Base-by-base conservation (phyloP, 139 green algal species). In the Nannochloris sp. region DNA sequence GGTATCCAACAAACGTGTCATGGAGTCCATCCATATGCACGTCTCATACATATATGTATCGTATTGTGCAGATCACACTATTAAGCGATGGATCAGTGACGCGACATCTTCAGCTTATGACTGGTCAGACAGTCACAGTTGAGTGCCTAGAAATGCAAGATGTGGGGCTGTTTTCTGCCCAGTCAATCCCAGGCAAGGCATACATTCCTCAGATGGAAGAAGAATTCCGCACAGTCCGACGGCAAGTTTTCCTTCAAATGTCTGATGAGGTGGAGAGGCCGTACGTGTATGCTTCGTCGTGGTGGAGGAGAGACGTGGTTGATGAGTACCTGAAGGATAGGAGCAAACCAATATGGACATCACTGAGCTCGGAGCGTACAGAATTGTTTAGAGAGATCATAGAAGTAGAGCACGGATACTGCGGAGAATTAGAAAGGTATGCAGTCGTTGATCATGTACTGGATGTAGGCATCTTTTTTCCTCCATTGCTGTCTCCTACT, bases 21-120 rank as follows among this genome's bases (percentile, higher is more conserved):
- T 40, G 34, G 34, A 40, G 34, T 40, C 34, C 34, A 14, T 10
- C 31, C 31, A 37, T n/a, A 27, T 40, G 34, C 8, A 40, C 34
- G 34, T 11, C 34, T 40, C 34, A 40, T 40, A 12, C 8, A 27
- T 27, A 24, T 24, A 4, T 27, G 34, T 40, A 6, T 36, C 6
- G 16, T 40, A 40, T 11, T 11, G 34, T 69, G 64, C 34, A 73
- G 60, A 21, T 96, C 16, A 74, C 95, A 48, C 74, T 97, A 2
- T 72, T 98, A 4, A 94, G 81, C 68, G 92, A 98, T 69, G 92
- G 92, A 6, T 95, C 85, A n/a, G 90, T 98, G 4, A 98, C 92
- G 0, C 78, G 92, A 1, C 92, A 98, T 68, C 80, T 98, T 60
- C 80, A 97, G 78, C 78, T 96, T 2, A 66, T 95, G 59, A 90